Percentiles rank a stretch among this genome's conserved stretches.
Evolutionary conservation across 2,329 filamentous ascomycete species (phyloP).

Genomic region (Diaporthe australafricana): DNA sequence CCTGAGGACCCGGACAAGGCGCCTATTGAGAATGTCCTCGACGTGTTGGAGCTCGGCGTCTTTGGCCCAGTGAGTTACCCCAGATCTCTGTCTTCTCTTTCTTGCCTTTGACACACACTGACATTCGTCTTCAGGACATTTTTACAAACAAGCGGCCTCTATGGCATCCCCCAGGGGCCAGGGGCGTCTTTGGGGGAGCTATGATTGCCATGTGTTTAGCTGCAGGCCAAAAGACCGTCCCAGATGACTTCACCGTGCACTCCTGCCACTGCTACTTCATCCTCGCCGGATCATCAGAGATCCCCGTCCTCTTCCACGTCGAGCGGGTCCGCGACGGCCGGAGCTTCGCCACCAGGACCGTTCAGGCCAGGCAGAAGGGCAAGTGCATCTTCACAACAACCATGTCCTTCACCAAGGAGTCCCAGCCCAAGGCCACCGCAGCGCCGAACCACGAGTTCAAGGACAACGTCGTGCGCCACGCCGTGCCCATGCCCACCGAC

Average conservation of each 20-base stretch:
- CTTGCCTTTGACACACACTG: not conserved
- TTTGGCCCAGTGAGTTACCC: constrained; percentile 74
- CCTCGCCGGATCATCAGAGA: constrained; percentile 84
- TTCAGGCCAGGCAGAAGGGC: constrained; percentile 92
- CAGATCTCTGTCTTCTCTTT: not conserved
- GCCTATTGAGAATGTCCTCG: constrained; percentile 88
- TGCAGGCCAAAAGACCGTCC: constrained; percentile 89
- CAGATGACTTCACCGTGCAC: constrained; percentile 83
- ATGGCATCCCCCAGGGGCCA: constrained; percentile 92
- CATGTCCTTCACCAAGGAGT: constrained; percentile 83
- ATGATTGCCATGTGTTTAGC: constrained; percentile 93
- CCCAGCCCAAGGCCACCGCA: constrained; percentile 53
- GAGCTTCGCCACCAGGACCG: constrained; percentile 90
- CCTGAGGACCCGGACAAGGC: constrained; percentile 78
- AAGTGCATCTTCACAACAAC: constrained; percentile 96
- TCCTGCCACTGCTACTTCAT: constrained; percentile 99
- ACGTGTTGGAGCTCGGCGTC: constrained; percentile 82
- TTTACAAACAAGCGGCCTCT: constrained; percentile 87
- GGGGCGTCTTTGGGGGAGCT: constrained; percentile 92
- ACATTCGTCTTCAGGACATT: constrained; percentile 71
- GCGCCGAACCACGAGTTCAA: constrained; percentile 35
- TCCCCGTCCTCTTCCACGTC: constrained; percentile 94
- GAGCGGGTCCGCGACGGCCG: constrained; percentile 92
- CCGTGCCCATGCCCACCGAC: constrained; percentile 65
- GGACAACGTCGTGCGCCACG: constrained; percentile 70